Evolutionary conservation across 768 basidiomycete species (phyloP), one percentile per base, ranked within the genome.

Genomic region (Gloeostereum incarnatum): DNA sequence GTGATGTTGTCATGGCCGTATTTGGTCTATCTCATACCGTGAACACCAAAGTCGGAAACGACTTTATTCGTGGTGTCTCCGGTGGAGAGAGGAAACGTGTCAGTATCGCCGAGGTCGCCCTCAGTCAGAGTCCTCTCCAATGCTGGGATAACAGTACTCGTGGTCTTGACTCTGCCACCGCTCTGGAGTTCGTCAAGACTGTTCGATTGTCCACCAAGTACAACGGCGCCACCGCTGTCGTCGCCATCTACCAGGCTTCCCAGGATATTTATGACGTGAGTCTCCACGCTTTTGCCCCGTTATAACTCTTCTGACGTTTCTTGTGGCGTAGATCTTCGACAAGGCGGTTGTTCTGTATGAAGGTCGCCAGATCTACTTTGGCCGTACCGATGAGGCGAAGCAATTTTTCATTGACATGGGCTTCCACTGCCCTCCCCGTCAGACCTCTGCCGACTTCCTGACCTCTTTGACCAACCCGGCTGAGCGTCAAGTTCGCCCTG

Each of bases 41-140:
- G 51, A 66, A 78, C 44, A 82, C 78, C 2, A 64, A 69, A n/a
- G 61, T 84, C 39, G 81, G 81, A 1, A 67, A 80, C 53, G 78
- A 73, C 23, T 68, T 65, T 35, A 61, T 81, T 2, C 63, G 69
- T 6, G 73, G 74, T 2, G 61, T 77, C 10, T 64, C 60, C 7
- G 74, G 74, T 6, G 75, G 75, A 7, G 71, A 77, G 58, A 52
- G 54, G 42, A 81, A 80, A 54, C 68, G 79, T 4, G 79, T 81
- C 2, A 68, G 69, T 3, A 75, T 81, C 40, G 62, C 67, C 3
- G 75, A 78, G 51, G 59, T 60, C 36, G 53, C 55, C 3, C 48
- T 73, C 38, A 60, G 69, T 3, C 59, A 60, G 20, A 59, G 64
- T 7, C 56, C 61, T 13, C 49, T 75, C 4, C 59, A 62, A 36